These are phyloP conservation scores for Tetracentron sinense DNA, from an alignment of 164 flowering plant species.

Conservation along the genomic window DNA sequence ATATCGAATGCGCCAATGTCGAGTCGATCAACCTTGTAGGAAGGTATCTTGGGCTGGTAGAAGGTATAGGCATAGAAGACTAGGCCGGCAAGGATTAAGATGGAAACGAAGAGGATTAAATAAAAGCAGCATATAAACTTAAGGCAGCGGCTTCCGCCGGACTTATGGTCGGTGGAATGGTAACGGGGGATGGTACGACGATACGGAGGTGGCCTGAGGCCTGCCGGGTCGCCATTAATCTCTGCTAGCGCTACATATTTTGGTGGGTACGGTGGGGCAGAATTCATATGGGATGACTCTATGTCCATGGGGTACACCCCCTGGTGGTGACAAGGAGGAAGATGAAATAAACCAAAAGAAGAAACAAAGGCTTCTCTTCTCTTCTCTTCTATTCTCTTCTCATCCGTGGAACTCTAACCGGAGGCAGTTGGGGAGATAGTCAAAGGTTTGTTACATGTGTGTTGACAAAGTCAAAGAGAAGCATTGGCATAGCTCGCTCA, in stretches of 20 bases:
- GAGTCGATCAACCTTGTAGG: slow-evolving; percentile 36
- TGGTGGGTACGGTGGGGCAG: slow-evolving; percentile 24
- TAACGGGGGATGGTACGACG: slow-evolving; percentile 51
- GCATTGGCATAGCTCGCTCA: background rate
- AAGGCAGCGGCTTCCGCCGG: slow-evolving; percentile 22
- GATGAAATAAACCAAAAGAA: slow-evolving; percentile 2
- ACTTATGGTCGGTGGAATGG: slow-evolving; percentile 13
- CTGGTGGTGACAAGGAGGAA: slow-evolving; percentile 1
- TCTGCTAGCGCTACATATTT: slow-evolving; percentile 43
- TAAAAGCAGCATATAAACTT: slow-evolving; percentile 47
- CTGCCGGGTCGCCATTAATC: slow-evolving; percentile 3
- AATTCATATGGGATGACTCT: slow-evolving; percentile 1
- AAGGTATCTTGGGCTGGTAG: slow-evolving; percentile 40
- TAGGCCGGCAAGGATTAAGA: slow-evolving; percentile 17
- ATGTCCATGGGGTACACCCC: slow-evolving; percentile 20
- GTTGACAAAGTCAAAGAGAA: background rate
- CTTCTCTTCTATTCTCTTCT: background rate
- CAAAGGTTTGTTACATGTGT: background rate
- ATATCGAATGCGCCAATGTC: slow-evolving; percentile 36
- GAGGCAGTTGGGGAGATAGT: background rate
- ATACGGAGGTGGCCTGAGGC: slow-evolving; percentile 48
- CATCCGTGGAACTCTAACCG: background rate
- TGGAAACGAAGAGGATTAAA: slow-evolving; percentile 37
- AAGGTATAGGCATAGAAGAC: slow-evolving; percentile 18
- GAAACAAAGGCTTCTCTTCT: slow-evolving; percentile 6